Evolutionary conservation across 2,329 filamentous ascomycete genomes (phyloP).

Genomic region (Cladosporium sp.): DNA sequence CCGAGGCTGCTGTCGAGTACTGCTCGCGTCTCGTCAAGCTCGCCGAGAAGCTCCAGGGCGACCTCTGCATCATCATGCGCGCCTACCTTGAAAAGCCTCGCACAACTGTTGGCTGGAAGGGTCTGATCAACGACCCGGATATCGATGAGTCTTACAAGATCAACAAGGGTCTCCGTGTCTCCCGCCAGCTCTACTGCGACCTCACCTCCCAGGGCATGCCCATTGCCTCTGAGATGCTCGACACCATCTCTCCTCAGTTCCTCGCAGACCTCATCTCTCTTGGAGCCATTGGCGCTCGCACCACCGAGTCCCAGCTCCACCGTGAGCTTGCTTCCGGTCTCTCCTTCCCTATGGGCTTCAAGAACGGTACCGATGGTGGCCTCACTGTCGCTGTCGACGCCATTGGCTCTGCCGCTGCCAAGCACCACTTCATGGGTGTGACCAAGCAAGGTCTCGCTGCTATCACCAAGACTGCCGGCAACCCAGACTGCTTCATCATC

Average conservation of each 20-base stretch:
- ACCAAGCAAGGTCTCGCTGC: slow-evolving; percentile 95
- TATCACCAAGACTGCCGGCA: slow-evolving; percentile 91
- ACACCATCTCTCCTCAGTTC: slow-evolving; percentile 98
- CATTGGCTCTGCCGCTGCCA: slow-evolving; percentile 86
- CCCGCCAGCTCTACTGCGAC: slow-evolving; percentile 89
- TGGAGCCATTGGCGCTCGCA: slow-evolving; percentile 92
- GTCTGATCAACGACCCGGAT: slow-evolving; percentile 96
- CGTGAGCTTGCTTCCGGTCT: slow-evolving; percentile 91
- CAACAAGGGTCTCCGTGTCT: slow-evolving; percentile 89
- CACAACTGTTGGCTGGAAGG: slow-evolving; percentile 98
- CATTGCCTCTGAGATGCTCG: slow-evolving; percentile 94
- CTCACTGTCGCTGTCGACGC: slow-evolving; percentile 91
- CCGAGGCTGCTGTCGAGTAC: slow-evolving; percentile 86
- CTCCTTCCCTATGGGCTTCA: slow-evolving; percentile 98
- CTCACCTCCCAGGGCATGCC: slow-evolving; percentile 92
- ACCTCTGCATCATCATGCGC: slow-evolving; percentile 94
- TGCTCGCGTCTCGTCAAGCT: slow-evolving; percentile 78
- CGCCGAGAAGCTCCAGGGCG: slow-evolving; percentile 84
- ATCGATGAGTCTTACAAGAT: slow-evolving; percentile 99
- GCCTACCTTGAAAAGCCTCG: slow-evolving; percentile 98
- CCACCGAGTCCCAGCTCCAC: slow-evolving; percentile 94
- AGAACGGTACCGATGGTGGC: slow-evolving; percentile 95
- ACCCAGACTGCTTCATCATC: slow-evolving; percentile 97
- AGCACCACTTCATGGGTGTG: slow-evolving; percentile 95
- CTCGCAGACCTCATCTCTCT: slow-evolving; percentile 88